Conservation (phyloP, 2,329 filamentous ascomycete species). For the Colletotrichum euphorbiae region DNA sequence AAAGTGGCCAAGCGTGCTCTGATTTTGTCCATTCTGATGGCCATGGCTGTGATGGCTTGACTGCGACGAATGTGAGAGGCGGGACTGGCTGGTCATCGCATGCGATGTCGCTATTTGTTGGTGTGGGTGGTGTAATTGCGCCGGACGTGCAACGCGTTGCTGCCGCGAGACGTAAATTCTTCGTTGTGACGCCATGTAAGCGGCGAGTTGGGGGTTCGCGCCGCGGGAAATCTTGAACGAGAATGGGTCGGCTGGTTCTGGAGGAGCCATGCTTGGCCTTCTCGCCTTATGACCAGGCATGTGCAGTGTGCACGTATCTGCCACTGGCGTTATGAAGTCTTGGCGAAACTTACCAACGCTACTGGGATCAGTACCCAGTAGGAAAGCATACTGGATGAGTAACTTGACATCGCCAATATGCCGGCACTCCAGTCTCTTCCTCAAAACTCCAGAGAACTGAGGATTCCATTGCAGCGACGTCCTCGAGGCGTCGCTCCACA, state of each 20-base stretch:
- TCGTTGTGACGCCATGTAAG: conserved; percentile 52
- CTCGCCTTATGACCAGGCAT: conserved; percentile 50
- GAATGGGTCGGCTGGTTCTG: conserved; percentile 46
- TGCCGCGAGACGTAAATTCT: conserved; percentile 46
- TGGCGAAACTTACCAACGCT: conserved; percentile 46
- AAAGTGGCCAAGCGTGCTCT: conserved; percentile 37
- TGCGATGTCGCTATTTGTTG: conserved; percentile 37
- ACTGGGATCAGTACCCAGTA: conserved; percentile 51
- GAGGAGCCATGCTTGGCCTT: conserved; percentile 22
- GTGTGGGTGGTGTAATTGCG: conserved; percentile 38
- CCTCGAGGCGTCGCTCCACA: conserved; percentile 50
- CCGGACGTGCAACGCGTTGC: conserved; percentile 32
- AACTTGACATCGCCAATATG: conserved; percentile 55
- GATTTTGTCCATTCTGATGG: conserved; percentile 26
- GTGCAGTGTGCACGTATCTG: conserved; percentile 50
- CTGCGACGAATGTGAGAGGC: conserved; percentile 36
- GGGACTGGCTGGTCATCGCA: conserved; percentile 37
- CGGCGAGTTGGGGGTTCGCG: conserved; percentile 49
- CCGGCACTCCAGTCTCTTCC: conserved; percentile 59
- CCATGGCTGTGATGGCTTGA: conserved; percentile 28
- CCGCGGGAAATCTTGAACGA: conserved; percentile 53
- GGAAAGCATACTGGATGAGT: conserved; percentile 54
- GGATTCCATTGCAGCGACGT: conserved; percentile 55
- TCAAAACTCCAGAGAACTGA: conserved; percentile 54
- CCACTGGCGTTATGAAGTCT: conserved; percentile 51